These are phyloP conservation scores for Aspergillus sp. DNA, from an alignment of 2,329 filamentous ascomycete species.

Conservation along the genomic window DNA sequence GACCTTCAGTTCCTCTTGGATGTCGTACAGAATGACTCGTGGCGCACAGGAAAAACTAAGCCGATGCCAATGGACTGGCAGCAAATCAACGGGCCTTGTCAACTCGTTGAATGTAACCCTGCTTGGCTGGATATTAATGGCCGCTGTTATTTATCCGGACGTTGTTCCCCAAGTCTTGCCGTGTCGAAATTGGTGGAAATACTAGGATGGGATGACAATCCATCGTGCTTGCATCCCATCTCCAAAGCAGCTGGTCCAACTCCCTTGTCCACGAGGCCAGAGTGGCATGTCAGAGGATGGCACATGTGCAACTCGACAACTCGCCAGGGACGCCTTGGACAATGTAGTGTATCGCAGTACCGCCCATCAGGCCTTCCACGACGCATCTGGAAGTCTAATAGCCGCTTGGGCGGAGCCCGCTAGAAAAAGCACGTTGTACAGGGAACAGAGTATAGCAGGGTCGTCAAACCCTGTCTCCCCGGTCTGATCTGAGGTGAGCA, in stretches of 20 bases:
- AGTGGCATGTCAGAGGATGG: neutral
- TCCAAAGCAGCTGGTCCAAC: neutral
- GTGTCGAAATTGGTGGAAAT: slow-evolving; percentile 17
- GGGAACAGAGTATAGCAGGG: slow-evolving; percentile 7
- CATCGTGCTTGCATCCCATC: slow-evolving; percentile 2
- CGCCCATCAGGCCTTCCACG: slow-evolving; percentile 8
- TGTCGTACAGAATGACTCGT: slow-evolving; percentile 14
- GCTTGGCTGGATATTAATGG: slow-evolving; percentile 13
- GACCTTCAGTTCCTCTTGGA: slow-evolving; percentile 8
- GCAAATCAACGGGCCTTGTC: slow-evolving; percentile 24
- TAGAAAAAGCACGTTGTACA: slow-evolving; percentile 11
- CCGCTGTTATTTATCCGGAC: slow-evolving; percentile 22
- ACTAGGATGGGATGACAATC: neutral
- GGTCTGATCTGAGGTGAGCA: slow-evolving; percentile 8
- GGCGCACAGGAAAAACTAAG: slow-evolving; percentile 18
- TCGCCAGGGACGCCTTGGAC: neutral
- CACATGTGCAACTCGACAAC: slow-evolving; percentile 8
- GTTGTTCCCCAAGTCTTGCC: slow-evolving; percentile 5
- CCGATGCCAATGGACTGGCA: slow-evolving; percentile 30
- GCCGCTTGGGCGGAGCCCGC: slow-evolving; percentile 1
- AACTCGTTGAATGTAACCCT: slow-evolving; percentile 25
- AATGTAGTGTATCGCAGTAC: neutral
- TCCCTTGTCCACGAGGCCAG: neutral
- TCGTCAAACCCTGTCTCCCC: neutral
- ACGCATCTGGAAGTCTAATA: slow-evolving; percentile 17